A percentile compares a stretch with the other conserved stretches of the same genome.
Evolutionary conservation across 352 stramenopile species (phyloP).

Genomic region (Aphanomyces euteiches): DNA sequence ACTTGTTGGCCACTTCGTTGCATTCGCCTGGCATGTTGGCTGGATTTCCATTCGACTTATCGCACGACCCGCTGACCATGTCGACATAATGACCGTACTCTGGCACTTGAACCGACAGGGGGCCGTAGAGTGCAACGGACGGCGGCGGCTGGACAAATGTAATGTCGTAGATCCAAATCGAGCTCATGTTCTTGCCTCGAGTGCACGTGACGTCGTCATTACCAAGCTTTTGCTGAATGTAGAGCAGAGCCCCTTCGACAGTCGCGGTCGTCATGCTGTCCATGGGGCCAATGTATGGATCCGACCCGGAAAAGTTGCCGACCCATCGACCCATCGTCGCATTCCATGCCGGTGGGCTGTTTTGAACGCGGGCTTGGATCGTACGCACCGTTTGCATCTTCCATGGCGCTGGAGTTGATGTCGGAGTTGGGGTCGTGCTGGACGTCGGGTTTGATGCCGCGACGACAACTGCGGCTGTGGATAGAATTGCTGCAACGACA

Average conservation of each 20-base stretch:
- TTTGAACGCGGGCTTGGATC: slow-evolving; percentile 34
- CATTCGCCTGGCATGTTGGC: slow-evolving; percentile 38
- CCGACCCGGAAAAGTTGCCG: neutral
- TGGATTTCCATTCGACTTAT: slow-evolving; percentile 38
- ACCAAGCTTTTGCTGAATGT: slow-evolving; percentile 25
- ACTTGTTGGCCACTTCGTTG: slow-evolving; percentile 38
- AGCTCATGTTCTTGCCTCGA: slow-evolving; percentile 56
- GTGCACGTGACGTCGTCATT: slow-evolving; percentile 31
- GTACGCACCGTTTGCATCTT: slow-evolving; percentile 35
- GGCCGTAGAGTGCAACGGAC: slow-evolving; percentile 51
- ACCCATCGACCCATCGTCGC: slow-evolving; percentile 32
- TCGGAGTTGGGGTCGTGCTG: too few species aligned
- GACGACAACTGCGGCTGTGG: too few species aligned
- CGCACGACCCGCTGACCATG: slow-evolving; percentile 60
- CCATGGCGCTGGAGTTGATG: too few species aligned
- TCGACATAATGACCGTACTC: slow-evolving; percentile 54
- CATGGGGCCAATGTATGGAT: neutral
- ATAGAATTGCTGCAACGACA: too few species aligned
- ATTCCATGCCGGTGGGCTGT: slow-evolving; percentile 30
- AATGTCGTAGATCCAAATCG: slow-evolving; percentile 76
- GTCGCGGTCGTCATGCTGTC: slow-evolving; percentile 25
- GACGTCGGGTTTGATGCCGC: too few species aligned
- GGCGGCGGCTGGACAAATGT: slow-evolving; percentile 60
- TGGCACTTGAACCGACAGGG: slow-evolving; percentile 38
- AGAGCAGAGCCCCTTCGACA: slow-evolving; percentile 27